phyloP scores from a whole-genome alignment of 331 rosid genomes.

The Rhamnella rubrinervis region DNA sequence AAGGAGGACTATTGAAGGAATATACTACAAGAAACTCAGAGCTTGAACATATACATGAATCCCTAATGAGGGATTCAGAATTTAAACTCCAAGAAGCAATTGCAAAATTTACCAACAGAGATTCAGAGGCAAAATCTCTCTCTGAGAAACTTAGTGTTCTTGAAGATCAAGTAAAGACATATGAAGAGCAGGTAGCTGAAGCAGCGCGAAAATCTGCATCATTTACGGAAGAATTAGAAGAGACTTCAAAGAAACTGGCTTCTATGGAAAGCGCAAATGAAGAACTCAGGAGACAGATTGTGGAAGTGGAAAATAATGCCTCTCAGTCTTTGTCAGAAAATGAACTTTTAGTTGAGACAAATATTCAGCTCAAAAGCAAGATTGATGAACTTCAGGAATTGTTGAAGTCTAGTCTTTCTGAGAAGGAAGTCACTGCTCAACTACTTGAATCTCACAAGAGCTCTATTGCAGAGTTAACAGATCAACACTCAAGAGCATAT shows the following conservation, averaged over 20 bases:
- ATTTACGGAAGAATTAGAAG: slow-evolving; percentile 57
- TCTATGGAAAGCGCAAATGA: slow-evolving; percentile 56
- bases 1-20: slow-evolving; percentile 49
- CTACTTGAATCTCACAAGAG: slow-evolving; percentile 67
- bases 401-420: slow-evolving; percentile 51
- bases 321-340: slow-evolving; percentile 66
- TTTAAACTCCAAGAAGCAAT: slow-evolving; percentile 64
- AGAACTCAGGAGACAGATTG: slow-evolving; percentile 53
- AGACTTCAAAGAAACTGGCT: slow-evolving; percentile 50
- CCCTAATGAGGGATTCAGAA: slow-evolving; percentile 67
- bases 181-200: slow-evolving; percentile 46
- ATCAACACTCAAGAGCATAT: slow-evolving; percentile 59
- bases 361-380: slow-evolving; percentile 72
- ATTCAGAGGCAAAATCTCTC: slow-evolving; percentile 72
- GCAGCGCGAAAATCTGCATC: slow-evolving; percentile 43
- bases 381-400: slow-evolving; percentile 76
- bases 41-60: slow-evolving; percentile 67
- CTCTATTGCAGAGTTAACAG: slow-evolving; percentile 59
- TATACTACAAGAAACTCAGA: slow-evolving; percentile 57
- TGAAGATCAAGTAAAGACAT: slow-evolving; percentile 51
- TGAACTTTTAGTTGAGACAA: slow-evolving; percentile 66
- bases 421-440: slow-evolving; percentile 57
- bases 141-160: slow-evolving; percentile 56
- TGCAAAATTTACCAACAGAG: slow-evolving; percentile 49
- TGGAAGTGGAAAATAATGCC: slow-evolving; percentile 51